Base-by-base conservation (phyloP, 1,139 yeast genomes). In the Hyphopichia pseudoburtonii region DNA sequence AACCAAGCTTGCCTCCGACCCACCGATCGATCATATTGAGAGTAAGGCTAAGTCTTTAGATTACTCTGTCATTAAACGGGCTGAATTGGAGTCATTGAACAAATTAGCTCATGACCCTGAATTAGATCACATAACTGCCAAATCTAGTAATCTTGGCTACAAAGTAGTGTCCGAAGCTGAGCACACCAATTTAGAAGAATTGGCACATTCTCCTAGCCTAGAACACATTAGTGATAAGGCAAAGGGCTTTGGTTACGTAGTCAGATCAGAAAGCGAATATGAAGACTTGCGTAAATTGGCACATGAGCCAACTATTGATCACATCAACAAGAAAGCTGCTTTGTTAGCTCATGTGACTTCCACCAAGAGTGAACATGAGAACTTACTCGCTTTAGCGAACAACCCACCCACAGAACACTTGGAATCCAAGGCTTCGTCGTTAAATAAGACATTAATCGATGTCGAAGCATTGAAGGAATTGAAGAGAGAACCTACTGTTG, bases 1-100 rank as follows among this genome's bases (percentile, higher is more conserved):
- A 8, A 21, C 21, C 14, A 59, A 58, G 31, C 38, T 47, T 10
- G 71, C 74, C 0, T 52, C 64, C 40, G 68, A 65, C 25, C 58
- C 60, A 10, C 41, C 52, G 2, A 23, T 44, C 4, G 54, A 51
- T n/a, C 38, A 40, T 17, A 18, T 32, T n/a, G 15, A 25, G n/a
- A 23, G 8, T 12, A 37, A 27, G 22, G 23, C 30, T 14, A 19
- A 12, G 12, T 9, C 17, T 3, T 12, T 18, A 9, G 28, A 17
- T n/a, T 15, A 29, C 6, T 17, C 36, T 2, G 16, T 28, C 15
- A 33, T 33, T 14, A 12, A 49, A 10, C 19, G 33, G 6, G 27
- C 30, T 10, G 43, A 44, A 24, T 37, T 38, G n/a, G 32, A 23
- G 2, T 17, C 23, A 14, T 45, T 64, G 34, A 38, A 40, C 6